A percentile compares a stretch with the other conserved stretches of the same genome.
Conservation (phyloP, 2,329 filamentous ascomycete species). For the Juglanconis sp. region DNA sequence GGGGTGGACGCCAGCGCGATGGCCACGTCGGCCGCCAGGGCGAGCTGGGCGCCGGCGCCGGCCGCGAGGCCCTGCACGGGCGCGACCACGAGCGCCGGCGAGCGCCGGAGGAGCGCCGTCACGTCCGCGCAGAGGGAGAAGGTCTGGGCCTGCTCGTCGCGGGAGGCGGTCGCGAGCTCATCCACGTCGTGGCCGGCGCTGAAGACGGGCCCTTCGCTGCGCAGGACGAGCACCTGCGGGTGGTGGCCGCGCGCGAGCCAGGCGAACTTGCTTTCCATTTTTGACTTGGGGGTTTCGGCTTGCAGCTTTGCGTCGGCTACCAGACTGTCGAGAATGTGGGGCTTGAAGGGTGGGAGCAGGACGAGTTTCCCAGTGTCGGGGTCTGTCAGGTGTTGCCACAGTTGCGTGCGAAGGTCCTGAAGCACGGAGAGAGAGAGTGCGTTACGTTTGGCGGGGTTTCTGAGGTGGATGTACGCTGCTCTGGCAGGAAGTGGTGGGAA, state of each 20-base stretch:
- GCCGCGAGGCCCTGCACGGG: slow-evolving; percentile 31
- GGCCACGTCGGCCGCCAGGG: slow-evolving; percentile 28
- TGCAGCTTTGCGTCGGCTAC: slow-evolving; percentile 1
- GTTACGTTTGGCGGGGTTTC: slow-evolving; percentile 25
- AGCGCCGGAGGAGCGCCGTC: slow-evolving; percentile 30
- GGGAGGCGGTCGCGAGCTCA: slow-evolving; percentile 21
- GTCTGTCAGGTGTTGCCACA: slow-evolving; percentile 23
- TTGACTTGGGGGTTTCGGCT: not conserved
- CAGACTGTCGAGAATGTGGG: slow-evolving; percentile 20
- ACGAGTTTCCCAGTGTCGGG: slow-evolving; percentile 21
- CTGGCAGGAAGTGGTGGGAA: slow-evolving; percentile 25
- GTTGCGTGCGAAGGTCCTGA: slow-evolving; percentile 24
- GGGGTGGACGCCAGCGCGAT: slow-evolving; percentile 19
- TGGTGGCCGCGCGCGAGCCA: slow-evolving; percentile 29
- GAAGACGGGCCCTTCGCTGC: slow-evolving; percentile 28
- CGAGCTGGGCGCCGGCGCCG: slow-evolving; percentile 32
- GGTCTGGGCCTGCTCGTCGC: slow-evolving; percentile 18
- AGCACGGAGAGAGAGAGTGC: slow-evolving; percentile 25
- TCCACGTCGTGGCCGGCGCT: slow-evolving; percentile 30
- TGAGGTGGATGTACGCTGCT: slow-evolving; percentile 25
- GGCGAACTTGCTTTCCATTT: slow-evolving; percentile 3
- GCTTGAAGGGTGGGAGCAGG: slow-evolving; percentile 28
- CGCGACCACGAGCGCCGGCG: slow-evolving; percentile 28
- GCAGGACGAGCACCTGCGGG: slow-evolving; percentile 31
- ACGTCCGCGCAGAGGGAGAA: slow-evolving; percentile 31